These are phyloP conservation scores for Furcasterigmium furcatum DNA, from an alignment of 2,329 filamentous ascomycete genomes.

Conservation along the genomic window DNA sequence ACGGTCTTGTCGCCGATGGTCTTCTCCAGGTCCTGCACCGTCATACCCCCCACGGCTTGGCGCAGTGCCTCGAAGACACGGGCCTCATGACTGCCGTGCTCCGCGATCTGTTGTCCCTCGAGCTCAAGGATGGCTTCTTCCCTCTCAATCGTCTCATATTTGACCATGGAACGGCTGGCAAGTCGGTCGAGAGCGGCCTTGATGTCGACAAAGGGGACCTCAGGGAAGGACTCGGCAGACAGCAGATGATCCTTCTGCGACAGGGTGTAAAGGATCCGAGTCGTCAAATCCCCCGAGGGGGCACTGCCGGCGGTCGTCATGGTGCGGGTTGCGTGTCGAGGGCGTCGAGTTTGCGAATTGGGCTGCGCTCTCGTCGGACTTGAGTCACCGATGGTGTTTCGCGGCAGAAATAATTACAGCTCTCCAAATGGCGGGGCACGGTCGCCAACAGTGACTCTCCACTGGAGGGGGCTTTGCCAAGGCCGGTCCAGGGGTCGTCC, in stretches of 20 bases:
- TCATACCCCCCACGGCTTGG: constrained; percentile 73
- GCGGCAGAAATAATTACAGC: constrained; percentile 4
- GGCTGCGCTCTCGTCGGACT: background rate
- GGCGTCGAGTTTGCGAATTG: background rate
- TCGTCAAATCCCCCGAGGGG: constrained; percentile 54
- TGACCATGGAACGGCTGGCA: constrained; percentile 78
- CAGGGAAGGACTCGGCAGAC: constrained; percentile 68
- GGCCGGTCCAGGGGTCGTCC: background rate
- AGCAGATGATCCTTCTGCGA: constrained; percentile 61
- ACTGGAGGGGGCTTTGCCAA: background rate
- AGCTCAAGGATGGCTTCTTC: constrained; percentile 75
- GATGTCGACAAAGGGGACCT: constrained; percentile 62
- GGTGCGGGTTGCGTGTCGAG: constrained; percentile 9
- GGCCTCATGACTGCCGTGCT: constrained; percentile 77
- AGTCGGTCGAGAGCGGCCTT: constrained; percentile 89
- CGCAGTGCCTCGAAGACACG: constrained; percentile 75
- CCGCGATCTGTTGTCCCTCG: constrained; percentile 69
- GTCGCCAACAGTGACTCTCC: background rate
- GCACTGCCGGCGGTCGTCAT: constrained; percentile 39
- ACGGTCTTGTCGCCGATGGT: constrained; percentile 70
- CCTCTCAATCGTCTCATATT: constrained; percentile 77
- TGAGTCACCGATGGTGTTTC: constrained; percentile 4
- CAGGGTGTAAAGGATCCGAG: constrained; percentile 64
- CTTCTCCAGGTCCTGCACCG: constrained; percentile 69
- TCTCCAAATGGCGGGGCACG: constrained; percentile 3